Conservation (phyloP, 352 stramenopile genomes). For the Phytophthora uliginosa region DNA sequence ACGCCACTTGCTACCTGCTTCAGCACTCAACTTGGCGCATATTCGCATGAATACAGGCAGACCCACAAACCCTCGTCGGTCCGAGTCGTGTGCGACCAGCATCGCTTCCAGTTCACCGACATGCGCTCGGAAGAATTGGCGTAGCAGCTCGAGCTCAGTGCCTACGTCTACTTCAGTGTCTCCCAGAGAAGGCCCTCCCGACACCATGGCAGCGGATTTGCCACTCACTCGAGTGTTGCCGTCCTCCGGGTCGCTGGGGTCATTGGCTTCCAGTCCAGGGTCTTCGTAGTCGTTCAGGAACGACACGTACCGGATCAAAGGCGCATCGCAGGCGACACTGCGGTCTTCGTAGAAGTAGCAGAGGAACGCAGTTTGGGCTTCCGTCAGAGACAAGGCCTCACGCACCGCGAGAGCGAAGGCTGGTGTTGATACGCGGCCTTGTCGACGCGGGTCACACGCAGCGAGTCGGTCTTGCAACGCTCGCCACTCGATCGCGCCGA, state of each 20-base stretch:
- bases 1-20: constrained; percentile 43
- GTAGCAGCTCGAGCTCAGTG: constrained; percentile 50
- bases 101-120: constrained; percentile 52
- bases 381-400: constrained; percentile 53
- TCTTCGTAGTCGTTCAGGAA: constrained; percentile 84
- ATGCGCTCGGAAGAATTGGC: constrained; percentile 54
- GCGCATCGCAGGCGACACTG: constrained; percentile 60
- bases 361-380: constrained; percentile 77
- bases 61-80: constrained; percentile 64
- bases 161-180: constrained; percentile 31
- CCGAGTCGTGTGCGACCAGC: constrained; percentile 48
- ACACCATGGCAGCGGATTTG: constrained; percentile 5
- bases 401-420: constrained; percentile 64
- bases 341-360: constrained; percentile 86
- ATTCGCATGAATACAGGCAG: constrained; percentile 52
- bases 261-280: constrained; percentile 54
- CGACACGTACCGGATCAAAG: constrained; percentile 76
- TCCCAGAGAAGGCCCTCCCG: constrained; percentile 18
- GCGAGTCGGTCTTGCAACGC: constrained; percentile 68
- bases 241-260: constrained; percentile 13
- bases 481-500: constrained; percentile 49
- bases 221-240: constrained; percentile 1
- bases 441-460: constrained; percentile 51
- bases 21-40: constrained; percentile 47
- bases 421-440: constrained; percentile 58